Conservation (phyloP, 1,284 basidiomycete genomes). For the Cutaneotrichosporon curvatum region DNA sequence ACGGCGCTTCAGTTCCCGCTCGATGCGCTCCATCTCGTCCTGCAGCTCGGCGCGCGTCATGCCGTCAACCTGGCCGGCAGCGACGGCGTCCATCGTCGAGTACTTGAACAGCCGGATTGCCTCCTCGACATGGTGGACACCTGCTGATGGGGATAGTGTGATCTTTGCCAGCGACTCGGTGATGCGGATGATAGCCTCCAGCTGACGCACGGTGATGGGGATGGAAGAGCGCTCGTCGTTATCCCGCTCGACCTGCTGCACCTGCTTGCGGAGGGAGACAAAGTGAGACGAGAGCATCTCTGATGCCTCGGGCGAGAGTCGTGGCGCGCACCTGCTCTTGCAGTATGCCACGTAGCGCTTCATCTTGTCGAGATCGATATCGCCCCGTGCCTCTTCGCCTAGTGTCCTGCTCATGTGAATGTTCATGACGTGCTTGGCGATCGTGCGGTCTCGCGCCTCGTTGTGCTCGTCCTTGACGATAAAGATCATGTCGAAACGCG, state of each 20-base stretch:
- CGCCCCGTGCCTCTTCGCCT: constrained; percentile 66
- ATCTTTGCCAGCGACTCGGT: constrained; percentile 95
- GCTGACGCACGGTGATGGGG: constrained; percentile 95
- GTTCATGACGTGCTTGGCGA: constrained; percentile 97
- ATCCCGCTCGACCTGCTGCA: constrained; percentile 92
- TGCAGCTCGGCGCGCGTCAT: constrained; percentile 86
- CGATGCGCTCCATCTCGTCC: constrained; percentile 88
- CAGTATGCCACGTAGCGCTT: constrained; percentile 94
- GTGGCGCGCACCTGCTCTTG: constrained; percentile 89
- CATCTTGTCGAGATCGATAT: constrained; percentile 97
- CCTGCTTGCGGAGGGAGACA: constrained; percentile 86
- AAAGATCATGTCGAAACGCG: constrained; percentile 99
- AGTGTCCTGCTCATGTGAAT: constrained; percentile 91
- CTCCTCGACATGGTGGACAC: constrained; percentile 93
- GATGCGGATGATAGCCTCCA: constrained; percentile 98
- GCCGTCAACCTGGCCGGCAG: constrained; percentile 78
- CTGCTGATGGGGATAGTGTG: constrained; percentile 77
- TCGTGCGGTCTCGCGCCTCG: constrained; percentile 86
- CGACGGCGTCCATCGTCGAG: constrained; percentile 98
- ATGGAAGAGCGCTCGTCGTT: constrained; percentile 97
- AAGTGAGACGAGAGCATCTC: constrained; percentile 98
- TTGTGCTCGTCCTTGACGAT: constrained; percentile 99
- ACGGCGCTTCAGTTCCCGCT: constrained; percentile 78
- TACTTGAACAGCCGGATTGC: constrained; percentile 97
- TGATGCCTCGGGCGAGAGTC: constrained; percentile 83